A percentile compares a stretch with the other conserved stretches of the same genome.
Evolutionary conservation across 805 yeast species (phyloP).

Genomic region (Schizosaccharomyces pombe): DNA sequence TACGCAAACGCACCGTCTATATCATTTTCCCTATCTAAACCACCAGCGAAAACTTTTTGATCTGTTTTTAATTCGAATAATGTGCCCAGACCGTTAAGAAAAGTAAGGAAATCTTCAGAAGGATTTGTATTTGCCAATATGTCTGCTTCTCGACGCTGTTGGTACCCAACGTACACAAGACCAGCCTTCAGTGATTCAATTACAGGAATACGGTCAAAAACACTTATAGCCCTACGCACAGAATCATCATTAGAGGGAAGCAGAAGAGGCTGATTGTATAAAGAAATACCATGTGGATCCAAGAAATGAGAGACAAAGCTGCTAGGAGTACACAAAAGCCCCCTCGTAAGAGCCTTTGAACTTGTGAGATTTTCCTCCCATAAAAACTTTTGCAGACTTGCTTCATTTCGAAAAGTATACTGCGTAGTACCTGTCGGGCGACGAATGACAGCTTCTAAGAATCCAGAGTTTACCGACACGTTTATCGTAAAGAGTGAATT

Average conservation of each 20-base stretch:
- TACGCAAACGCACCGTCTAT: constrained; percentile 55
- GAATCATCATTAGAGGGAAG: constrained; percentile 18
- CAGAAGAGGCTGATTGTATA: constrained; percentile 23
- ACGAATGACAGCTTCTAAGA: constrained; percentile 22
- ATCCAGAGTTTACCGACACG: constrained; percentile 6
- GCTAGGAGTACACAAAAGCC: constrained; percentile 16
- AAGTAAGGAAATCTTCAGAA: constrained; percentile 35
- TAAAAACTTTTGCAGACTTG: neutral
- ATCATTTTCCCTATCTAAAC: constrained; percentile 47
- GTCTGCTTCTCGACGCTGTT: constrained; percentile 38
- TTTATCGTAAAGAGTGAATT: neutral
- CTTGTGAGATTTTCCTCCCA: neutral
- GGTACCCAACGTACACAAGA: constrained; percentile 45
- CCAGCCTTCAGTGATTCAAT: constrained; percentile 64
- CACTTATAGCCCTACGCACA: constrained; percentile 27
- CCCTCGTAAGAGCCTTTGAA: neutral
- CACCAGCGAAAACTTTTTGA: constrained; percentile 42
- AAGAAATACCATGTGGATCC: constrained; percentile 20
- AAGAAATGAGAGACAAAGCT: constrained; percentile 29
- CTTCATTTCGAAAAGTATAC: constrained; percentile 13
- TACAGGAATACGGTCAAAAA: constrained; percentile 53
- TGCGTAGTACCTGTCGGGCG: constrained; percentile 43
- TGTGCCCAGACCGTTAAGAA: constrained; percentile 35
- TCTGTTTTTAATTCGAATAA: constrained; percentile 34
- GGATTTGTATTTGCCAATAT: constrained; percentile 42